Conservation (phyloP, 805 yeast genomes). For the Metschnikowia picachoensis region DNA sequence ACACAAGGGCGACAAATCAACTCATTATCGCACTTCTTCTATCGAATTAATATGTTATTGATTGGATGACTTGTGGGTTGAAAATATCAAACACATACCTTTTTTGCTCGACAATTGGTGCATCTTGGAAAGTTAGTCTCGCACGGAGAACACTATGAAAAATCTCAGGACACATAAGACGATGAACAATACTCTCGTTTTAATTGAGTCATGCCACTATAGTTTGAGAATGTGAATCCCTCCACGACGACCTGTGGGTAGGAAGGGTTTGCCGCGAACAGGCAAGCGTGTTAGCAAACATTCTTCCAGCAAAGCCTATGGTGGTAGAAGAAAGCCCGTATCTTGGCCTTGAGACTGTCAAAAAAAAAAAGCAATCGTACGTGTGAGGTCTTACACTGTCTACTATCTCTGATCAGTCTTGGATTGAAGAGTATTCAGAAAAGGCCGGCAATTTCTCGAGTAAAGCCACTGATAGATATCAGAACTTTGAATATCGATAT, state of each 20-base stretch:
- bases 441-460: too few species aligned
- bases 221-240: slow-evolving; percentile 1
- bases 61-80: too few species aligned
- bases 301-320: background rate
- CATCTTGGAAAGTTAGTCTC: slow-evolving; percentile 8
- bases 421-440: too few species aligned
- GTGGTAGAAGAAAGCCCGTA: too few species aligned
- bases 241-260: background rate
- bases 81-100: slow-evolving; percentile 7
- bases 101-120: slow-evolving; percentile 13
- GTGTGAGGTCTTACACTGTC: too few species aligned
- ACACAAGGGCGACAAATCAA: slow-evolving; percentile 12
- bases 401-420: too few species aligned
- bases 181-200: slow-evolving; percentile 12
- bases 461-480: too few species aligned
- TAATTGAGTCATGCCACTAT: background rate
- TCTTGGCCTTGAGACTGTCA: too few species aligned
- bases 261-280: background rate
- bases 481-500: too few species aligned
- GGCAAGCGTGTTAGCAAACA: background rate
- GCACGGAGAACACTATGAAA: background rate
- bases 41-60: background rate
- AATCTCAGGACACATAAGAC: slow-evolving; percentile 8
- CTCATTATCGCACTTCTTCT: slow-evolving; percentile 16
- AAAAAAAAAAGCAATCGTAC: too few species aligned